Evolutionary conservation across 2,329 filamentous ascomycete species (phyloP).

Genomic region (Bimuria novae-zelandiae): DNA sequence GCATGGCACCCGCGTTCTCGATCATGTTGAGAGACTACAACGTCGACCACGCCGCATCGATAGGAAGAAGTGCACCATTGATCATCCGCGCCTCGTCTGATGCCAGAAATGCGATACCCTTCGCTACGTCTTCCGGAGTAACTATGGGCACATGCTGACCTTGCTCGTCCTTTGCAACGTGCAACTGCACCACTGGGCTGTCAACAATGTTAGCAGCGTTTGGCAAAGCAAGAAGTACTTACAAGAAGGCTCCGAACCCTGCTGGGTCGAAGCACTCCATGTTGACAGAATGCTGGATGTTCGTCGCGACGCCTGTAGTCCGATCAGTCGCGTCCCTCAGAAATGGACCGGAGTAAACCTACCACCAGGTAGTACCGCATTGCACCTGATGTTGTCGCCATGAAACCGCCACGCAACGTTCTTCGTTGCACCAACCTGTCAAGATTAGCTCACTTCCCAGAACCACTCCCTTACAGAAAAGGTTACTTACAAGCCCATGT

Average conservation of each 20-base stretch:
- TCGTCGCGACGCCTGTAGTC: slow-evolving; percentile 12
- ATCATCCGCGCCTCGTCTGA: slow-evolving; percentile 34
- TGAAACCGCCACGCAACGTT: slow-evolving; percentile 55
- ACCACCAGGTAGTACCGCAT: slow-evolving; percentile 52
- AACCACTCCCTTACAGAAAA: not conserved
- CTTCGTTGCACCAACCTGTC: slow-evolving; percentile 52
- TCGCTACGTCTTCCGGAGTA: slow-evolving; percentile 27
- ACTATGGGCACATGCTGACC: slow-evolving; percentile 27
- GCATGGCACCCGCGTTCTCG: no score
- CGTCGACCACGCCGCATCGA: slow-evolving; percentile 36
- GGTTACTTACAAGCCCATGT: slow-evolving; percentile 47
- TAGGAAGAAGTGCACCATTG: slow-evolving; percentile 31
- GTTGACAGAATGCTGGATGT: slow-evolving; percentile 29
- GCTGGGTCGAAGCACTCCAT: slow-evolving; percentile 29
- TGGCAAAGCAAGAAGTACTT: not conserved
- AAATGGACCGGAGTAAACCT: slow-evolving; percentile 5
- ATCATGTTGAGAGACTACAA: slow-evolving; percentile 23
- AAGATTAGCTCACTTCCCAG: not conserved
- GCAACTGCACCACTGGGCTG: slow-evolving; percentile 28
- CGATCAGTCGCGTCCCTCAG: not conserved
- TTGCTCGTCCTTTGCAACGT: slow-evolving; percentile 28
- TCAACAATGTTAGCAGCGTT: slow-evolving; percentile 7
- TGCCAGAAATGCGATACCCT: slow-evolving; percentile 30
- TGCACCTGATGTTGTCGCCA: slow-evolving; percentile 53
- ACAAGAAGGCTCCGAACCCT: slow-evolving; percentile 29